Conservation (phyloP, 2,329 filamentous ascomycete species). For the Penicillium sp. region DNA sequence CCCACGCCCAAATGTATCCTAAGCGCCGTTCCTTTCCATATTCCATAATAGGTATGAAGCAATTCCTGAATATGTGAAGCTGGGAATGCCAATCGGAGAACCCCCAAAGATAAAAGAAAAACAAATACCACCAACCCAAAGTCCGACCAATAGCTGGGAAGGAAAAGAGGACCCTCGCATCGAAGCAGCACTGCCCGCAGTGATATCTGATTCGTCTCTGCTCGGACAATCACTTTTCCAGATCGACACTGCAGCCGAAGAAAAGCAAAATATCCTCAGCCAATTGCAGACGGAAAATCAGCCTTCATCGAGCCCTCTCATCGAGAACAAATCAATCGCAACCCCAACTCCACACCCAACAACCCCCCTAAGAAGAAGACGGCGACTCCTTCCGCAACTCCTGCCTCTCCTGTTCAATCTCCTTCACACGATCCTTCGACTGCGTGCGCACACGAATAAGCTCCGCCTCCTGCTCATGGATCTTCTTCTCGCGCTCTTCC, state of each 20-base stretch:
- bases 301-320: neutral
- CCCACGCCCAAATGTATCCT: neutral
- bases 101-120: neutral
- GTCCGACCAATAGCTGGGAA: conserved; percentile 1
- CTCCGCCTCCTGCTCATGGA: conserved; percentile 30
- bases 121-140: neutral
- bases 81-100: neutral
- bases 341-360: neutral
- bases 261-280: neutral
- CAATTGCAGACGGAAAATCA: neutral
- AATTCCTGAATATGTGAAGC: neutral
- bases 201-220: neutral
- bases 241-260: neutral
- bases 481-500: conserved; percentile 22
- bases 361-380: neutral
- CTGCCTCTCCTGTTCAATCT: conserved; percentile 19
- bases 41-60: neutral
- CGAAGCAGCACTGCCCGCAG: conserved; percentile 11
- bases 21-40: conserved; percentile 1
- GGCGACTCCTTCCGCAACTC: conserved; percentile 12
- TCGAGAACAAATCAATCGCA: neutral
- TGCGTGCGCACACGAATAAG: conserved; percentile 27
- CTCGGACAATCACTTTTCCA: neutral
- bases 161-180: conserved; percentile 2
- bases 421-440: conserved; percentile 23